A percentile compares a stretch with the other conserved stretches of the same genome.
These are phyloP conservation scores for Cyphellophora attinorum DNA, from an alignment of 2,329 filamentous ascomycete genomes.

Conservation along the genomic window DNA sequence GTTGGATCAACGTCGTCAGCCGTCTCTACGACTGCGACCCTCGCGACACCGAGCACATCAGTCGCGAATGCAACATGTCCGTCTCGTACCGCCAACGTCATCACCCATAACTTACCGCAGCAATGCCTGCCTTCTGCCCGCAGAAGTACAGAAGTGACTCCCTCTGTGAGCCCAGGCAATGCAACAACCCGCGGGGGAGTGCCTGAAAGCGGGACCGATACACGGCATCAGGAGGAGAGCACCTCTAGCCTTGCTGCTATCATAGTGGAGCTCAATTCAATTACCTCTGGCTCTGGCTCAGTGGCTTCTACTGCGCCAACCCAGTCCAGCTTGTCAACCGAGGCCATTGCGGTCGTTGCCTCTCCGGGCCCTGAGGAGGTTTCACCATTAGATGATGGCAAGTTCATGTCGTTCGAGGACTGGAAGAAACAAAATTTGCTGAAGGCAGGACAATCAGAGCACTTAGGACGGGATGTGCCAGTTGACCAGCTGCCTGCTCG, in stretches of 20 bases:
- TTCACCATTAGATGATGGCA: constrained; percentile 60
- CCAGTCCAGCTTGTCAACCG: too few relatives aligned
- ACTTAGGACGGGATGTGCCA: constrained; percentile 36
- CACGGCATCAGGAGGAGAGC: too few relatives aligned
- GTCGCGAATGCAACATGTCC: constrained; percentile 29
- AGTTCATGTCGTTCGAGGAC: constrained; percentile 94
- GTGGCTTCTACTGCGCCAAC: too few relatives aligned
- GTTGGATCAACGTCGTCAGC: too few relatives aligned
- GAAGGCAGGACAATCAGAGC: constrained; percentile 70
- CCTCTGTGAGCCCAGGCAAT: constrained; percentile 6
- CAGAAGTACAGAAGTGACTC: constrained; percentile 11
- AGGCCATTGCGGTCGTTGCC: background rate
- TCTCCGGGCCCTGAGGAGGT: constrained; percentile 44
- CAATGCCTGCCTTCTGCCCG: constrained; percentile 56
- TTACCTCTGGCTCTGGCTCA: too few relatives aligned
- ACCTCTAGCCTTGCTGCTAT: too few relatives aligned
- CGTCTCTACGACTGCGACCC: background rate
- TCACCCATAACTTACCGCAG: constrained; percentile 67
- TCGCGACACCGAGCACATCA: background rate
- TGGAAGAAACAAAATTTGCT: constrained; percentile 94
- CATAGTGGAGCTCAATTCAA: too few relatives aligned
- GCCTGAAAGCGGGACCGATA: too few relatives aligned
- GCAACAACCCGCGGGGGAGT: too few relatives aligned
- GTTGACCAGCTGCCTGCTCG: constrained; percentile 22
- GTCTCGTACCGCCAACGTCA: constrained; percentile 65